These are phyloP conservation scores for Rosa chinensis DNA, from an alignment of 306 rosid species.

Conservation along the genomic window DNA sequence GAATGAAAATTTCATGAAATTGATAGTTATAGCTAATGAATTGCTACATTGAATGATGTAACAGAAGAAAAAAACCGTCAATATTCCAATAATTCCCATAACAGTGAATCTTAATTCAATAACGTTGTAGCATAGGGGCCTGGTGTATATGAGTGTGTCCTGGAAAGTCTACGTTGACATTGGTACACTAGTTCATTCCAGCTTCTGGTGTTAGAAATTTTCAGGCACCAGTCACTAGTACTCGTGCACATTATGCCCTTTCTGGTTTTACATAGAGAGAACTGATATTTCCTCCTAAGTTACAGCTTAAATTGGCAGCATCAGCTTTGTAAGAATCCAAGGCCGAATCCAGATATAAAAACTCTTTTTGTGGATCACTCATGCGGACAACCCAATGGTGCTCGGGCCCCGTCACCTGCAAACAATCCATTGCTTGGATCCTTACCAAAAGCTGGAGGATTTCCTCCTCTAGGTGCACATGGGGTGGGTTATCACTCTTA, in stretches of 20 bases:
- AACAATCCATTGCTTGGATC: constrained; percentile 82
- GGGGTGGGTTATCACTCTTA: constrained; percentile 60
- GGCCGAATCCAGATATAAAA: constrained; percentile 99
- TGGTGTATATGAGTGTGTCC: background rate
- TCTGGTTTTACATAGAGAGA: background rate
- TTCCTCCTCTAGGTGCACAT: constrained; percentile 94
- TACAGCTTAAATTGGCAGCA: constrained; percentile 99
- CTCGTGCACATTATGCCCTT: background rate
- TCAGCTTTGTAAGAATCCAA: constrained; percentile 93
- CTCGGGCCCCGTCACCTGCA: constrained; percentile 98
- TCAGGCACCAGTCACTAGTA: background rate
- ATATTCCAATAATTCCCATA: background rate
- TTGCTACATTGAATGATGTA: background rate
- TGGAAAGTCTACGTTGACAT: constrained; percentile 10
- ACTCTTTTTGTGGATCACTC: constrained; percentile 98
- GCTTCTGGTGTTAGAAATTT: background rate
- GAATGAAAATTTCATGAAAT: background rate
- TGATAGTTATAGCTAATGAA: background rate
- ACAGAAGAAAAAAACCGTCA: background rate
- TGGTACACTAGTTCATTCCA: constrained; percentile 9
- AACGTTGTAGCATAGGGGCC: background rate
- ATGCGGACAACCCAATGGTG: constrained; percentile 96
- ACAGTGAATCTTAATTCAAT: background rate
- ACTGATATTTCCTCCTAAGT: constrained; percentile 30
- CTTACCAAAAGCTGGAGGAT: constrained; percentile 91